phyloP scores from a whole-genome alignment of 2,329 filamentous ascomycete species.

The Hypoxylon sp. region DNA sequence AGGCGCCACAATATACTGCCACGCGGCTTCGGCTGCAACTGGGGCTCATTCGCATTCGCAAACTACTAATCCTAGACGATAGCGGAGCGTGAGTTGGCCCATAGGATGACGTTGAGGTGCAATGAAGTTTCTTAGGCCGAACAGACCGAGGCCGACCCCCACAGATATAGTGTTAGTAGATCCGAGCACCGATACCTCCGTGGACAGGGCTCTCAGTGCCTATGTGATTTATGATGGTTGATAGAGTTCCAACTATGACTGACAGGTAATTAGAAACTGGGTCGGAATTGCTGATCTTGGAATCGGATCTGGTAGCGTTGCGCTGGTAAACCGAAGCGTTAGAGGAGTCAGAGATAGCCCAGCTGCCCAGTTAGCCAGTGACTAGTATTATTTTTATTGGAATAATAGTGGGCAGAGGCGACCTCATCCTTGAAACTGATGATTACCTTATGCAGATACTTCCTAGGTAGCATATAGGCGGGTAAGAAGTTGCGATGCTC shows the following conservation, averaged over 20 bases:
- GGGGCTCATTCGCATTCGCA: background rate
- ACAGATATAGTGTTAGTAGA: slow-evolving; percentile 3
- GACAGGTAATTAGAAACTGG: background rate
- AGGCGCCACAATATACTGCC: slow-evolving; percentile 7
- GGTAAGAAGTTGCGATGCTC: background rate
- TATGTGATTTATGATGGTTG: background rate
- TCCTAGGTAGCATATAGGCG: too few relatives aligned
- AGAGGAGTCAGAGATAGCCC: slow-evolving; percentile 8
- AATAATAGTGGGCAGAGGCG: background rate
- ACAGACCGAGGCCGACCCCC: slow-evolving; percentile 13
- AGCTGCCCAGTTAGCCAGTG: background rate
- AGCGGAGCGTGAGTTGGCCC: background rate
- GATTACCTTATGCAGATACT: too few relatives aligned
- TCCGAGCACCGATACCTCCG: slow-evolving; percentile 44
- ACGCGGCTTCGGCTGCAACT: slow-evolving; percentile 1
- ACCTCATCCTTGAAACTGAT: too few relatives aligned
- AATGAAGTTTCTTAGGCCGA: slow-evolving; percentile 2
- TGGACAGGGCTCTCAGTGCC: background rate
- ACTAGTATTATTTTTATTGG: background rate
- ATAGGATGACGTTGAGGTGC: background rate
- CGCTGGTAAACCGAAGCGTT: background rate
- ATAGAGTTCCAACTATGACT: background rate
- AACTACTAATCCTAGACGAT: background rate
- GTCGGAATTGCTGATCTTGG: background rate
- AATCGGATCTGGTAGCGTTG: slow-evolving; percentile 10